Conservation (phyloP, 345 rosid species). For the Moricandia arvensis region DNA sequence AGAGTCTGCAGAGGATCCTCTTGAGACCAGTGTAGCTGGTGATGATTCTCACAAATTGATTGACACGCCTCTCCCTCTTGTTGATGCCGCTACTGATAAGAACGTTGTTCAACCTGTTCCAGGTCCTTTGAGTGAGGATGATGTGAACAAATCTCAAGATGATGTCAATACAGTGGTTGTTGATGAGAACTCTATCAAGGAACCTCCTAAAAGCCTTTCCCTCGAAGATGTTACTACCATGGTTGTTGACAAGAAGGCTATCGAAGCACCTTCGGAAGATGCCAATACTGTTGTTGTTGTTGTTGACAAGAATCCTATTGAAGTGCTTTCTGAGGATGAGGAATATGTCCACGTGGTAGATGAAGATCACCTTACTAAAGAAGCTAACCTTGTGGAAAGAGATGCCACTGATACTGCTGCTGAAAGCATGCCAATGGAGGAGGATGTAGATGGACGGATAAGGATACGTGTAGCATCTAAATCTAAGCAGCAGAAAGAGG, state of each 20-base stretch:
- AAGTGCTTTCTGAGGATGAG: conserved; percentile 36
- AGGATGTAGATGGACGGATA: conserved; percentile 42
- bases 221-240: conserved; percentile 41
- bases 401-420: conserved; percentile 35
- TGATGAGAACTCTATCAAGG: conserved; percentile 37
- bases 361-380: conserved; percentile 20
- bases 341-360: conserved; percentile 26
- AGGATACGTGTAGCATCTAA: conserved; percentile 56
- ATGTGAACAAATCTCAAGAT: conserved; percentile 6
- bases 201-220: conserved; percentile 31
- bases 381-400: conserved; percentile 34
- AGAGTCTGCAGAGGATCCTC: conserved; percentile 28
- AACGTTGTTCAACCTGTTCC: conserved; percentile 3
- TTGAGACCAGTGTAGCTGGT: neutral
- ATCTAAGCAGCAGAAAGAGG: conserved; percentile 62
- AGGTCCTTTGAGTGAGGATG: conserved; percentile 22
- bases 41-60: conserved; percentile 12
- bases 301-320: conserved; percentile 38
- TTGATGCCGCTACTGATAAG: conserved; percentile 17
- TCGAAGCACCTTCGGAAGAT: conserved; percentile 40
- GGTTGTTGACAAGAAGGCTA: conserved; percentile 33
- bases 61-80: conserved; percentile 31
- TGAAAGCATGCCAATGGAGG: conserved; percentile 48
- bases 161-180: conserved; percentile 37
- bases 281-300: conserved; percentile 34